These are phyloP conservation scores for Ogataea polymorpha DNA, from an alignment of 805 yeast species.

Conservation along the genomic window DNA sequence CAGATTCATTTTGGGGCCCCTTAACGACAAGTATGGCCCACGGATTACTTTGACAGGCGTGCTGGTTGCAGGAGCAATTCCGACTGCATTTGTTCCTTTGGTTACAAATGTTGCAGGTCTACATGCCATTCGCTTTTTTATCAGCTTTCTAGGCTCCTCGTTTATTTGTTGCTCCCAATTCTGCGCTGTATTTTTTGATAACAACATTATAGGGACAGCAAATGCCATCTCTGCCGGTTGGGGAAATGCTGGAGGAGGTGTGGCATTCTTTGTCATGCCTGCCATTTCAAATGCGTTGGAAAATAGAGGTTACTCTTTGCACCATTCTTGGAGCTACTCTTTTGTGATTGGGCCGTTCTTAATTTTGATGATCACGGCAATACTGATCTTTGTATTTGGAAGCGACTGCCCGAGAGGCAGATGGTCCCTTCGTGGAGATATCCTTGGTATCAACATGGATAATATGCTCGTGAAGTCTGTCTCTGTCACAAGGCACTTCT, in stretches of 20 bases:
- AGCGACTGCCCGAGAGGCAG: slow-evolving; percentile 36
- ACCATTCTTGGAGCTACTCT: slow-evolving; percentile 29
- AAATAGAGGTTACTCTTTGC: slow-evolving; percentile 21
- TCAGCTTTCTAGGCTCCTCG: slow-evolving; percentile 33
- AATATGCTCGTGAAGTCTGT: slow-evolving; percentile 23
- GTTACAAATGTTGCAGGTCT: slow-evolving; percentile 43
- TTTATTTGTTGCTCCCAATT: slow-evolving; percentile 32
- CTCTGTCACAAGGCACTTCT: slow-evolving; percentile 19
- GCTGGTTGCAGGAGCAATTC: slow-evolving; percentile 27
- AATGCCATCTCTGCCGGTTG: slow-evolving; percentile 33
- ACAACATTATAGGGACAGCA: slow-evolving; percentile 30
- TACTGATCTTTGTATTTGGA: slow-evolving; percentile 25
- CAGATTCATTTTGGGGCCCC: slow-evolving; percentile 28
- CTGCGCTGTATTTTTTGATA: slow-evolving; percentile 30
- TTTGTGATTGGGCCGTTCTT: slow-evolving; percentile 33
- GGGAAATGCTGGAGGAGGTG: slow-evolving; percentile 36
- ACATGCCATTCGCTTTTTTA: slow-evolving; percentile 57
- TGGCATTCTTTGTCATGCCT: slow-evolving; percentile 34
- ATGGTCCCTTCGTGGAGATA: slow-evolving; percentile 31
- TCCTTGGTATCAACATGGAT: slow-evolving; percentile 26
- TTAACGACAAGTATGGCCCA: slow-evolving; percentile 32
- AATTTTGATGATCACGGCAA: slow-evolving; percentile 29
- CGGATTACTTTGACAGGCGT: slow-evolving; percentile 27
- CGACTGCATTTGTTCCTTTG: slow-evolving; percentile 30
- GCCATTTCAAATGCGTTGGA: slow-evolving; percentile 22